Percentiles rank a stretch among this genome's conserved stretches.
phyloP scores from a whole-genome alignment of 257 asterid species.

The Nicotiana noctiflora region DNA sequence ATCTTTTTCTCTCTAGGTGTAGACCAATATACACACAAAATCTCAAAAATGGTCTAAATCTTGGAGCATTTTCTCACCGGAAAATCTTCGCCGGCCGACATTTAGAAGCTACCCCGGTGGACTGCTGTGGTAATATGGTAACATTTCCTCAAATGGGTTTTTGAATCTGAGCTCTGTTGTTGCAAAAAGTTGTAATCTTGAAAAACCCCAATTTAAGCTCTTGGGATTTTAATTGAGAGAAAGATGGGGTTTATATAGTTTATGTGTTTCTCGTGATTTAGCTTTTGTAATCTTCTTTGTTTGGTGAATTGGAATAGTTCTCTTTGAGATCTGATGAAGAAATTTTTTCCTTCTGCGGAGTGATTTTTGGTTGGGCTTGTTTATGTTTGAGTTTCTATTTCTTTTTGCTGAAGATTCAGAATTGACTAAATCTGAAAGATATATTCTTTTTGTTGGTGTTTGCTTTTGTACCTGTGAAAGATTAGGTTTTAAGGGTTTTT shows the following conservation, averaged over 20 bases:
- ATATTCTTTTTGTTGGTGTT: not conserved
- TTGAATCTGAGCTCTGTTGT: slow-evolving; percentile 19
- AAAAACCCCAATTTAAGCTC: not conserved
- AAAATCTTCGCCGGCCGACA: slow-evolving; percentile 14
- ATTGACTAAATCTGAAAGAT: not conserved
- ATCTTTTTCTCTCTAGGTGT: not conserved
- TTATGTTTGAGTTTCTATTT: not conserved
- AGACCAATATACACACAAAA: not conserved
- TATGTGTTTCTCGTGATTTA: not conserved
- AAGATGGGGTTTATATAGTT: not conserved
- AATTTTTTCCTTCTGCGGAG: slow-evolving; percentile 1
- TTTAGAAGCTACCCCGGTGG: slow-evolving; percentile 17
- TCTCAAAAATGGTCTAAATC: not conserved
- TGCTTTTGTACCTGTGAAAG: not conserved
- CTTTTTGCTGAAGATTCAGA: not conserved
- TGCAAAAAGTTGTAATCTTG: slow-evolving; percentile 17
- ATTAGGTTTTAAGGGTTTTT: not conserved
- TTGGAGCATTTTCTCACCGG: not conserved
- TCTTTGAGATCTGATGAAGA: slow-evolving; percentile 19
- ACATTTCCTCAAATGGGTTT: slow-evolving; percentile 12
- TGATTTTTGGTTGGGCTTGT: not conserved
- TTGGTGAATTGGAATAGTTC: not conserved
- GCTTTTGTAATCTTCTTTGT: not conserved
- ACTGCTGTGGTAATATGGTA: slow-evolving; percentile 15
- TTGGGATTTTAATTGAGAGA: slow-evolving; percentile 13